These are phyloP conservation scores for Phylloporus sp. DNA, from an alignment of 768 basidiomycete genomes.

Conservation along the genomic window DNA sequence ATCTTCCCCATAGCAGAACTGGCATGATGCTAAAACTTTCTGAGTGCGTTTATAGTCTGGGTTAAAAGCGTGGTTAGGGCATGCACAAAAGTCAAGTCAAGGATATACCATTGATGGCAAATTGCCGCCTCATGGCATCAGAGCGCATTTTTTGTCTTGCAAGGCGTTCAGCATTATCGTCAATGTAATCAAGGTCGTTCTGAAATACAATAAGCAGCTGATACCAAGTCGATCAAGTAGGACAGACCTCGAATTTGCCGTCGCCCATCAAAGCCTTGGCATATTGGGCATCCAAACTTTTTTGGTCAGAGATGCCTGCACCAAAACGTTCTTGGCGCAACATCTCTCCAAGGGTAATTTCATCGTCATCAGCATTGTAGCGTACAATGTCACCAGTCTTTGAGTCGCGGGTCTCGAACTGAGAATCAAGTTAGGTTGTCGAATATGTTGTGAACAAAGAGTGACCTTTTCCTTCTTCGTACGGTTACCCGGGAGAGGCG, in stretches of 20 bases:
- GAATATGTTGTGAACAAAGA: conserved; percentile 3
- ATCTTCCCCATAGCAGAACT: conserved; percentile 90
- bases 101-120: conserved; percentile 86
- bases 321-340: conserved; percentile 89
- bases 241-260: conserved; percentile 74
- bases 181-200: conserved; percentile 92
- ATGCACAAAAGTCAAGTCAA: neutral
- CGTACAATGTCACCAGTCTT: conserved; percentile 89
- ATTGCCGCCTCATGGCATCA: conserved; percentile 94
- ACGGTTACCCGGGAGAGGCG: conserved; percentile 59
- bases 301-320: conserved; percentile 87
- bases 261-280: conserved; percentile 86
- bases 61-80: neutral
- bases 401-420: conserved; percentile 87
- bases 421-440: neutral
- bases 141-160: conserved; percentile 93
- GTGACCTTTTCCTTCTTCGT: conserved; percentile 71
- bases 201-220: conserved; percentile 24
- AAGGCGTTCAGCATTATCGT: conserved; percentile 92
- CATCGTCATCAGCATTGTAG: conserved; percentile 89
- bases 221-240: neutral
- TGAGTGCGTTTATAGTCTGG: conserved; percentile 94
- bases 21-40: conserved; percentile 79
- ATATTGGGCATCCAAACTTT: conserved; percentile 86
- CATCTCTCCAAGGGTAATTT: conserved; percentile 82